Percentiles rank a stretch among this genome's conserved stretches.
Evolutionary conservation across 2,329 filamentous ascomycete genomes (phyloP).

Genomic region (Exophiala spinifera): DNA sequence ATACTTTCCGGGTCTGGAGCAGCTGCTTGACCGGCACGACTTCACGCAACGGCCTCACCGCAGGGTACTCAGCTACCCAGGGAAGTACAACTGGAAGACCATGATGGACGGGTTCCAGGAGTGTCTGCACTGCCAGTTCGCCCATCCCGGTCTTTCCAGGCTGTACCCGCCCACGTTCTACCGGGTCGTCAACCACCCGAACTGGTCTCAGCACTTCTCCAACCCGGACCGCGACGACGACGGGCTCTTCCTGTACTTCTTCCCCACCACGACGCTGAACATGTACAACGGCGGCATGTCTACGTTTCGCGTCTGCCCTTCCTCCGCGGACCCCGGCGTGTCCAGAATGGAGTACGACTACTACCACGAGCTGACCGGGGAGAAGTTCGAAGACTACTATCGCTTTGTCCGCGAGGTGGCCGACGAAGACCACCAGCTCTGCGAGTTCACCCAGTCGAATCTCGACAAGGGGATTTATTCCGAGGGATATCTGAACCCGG

Average conservation of each 20-base stretch:
- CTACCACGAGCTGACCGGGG: conserved; percentile 48
- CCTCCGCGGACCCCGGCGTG: conserved; percentile 43
- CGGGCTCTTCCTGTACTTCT: conserved; percentile 56
- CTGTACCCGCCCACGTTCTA: conserved; percentile 33
- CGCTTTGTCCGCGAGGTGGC: conserved; percentile 55
- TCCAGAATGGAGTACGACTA: conserved; percentile 59
- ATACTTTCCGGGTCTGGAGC: conserved; percentile 52
- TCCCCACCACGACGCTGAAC: conserved; percentile 54
- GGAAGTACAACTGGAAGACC: conserved; percentile 58
- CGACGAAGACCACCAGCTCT: conserved; percentile 55
- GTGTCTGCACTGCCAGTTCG: conserved; percentile 57
- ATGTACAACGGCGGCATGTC: conserved; percentile 58
- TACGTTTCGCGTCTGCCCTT: conserved; percentile 54
- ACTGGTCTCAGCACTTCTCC: conserved; percentile 55
- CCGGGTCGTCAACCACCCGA: conserved; percentile 51
- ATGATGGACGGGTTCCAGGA: conserved; percentile 59
- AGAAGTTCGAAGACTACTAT: conserved; percentile 56
- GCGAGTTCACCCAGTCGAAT: conserved; percentile 54
- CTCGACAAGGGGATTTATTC: conserved; percentile 53
- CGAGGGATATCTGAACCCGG: conserved; percentile 54
- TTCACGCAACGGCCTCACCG: conserved; percentile 51
- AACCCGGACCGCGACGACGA: conserved; percentile 52
- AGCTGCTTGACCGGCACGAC: conserved; percentile 48
- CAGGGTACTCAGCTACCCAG: conserved; percentile 39
- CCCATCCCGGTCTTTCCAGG: conserved; percentile 53